phyloP scores from a whole-genome alignment of 148 eudicot species.

The Arctostaphylos glauca region DNA sequence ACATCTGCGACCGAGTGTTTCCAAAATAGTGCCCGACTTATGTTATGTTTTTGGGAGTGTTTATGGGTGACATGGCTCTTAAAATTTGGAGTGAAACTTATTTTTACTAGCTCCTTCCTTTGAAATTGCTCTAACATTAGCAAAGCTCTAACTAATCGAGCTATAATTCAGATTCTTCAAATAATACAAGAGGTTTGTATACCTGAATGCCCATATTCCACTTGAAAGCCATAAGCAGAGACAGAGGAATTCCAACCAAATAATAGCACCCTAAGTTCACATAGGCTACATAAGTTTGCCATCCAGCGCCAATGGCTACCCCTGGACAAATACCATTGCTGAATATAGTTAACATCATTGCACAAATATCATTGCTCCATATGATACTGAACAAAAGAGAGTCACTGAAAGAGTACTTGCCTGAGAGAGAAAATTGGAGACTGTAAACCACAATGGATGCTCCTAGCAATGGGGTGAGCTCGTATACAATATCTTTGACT shows the following conservation, averaged over 20 bases:
- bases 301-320: slow-evolving; percentile 65
- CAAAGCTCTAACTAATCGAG: background rate
- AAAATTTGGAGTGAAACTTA: too few species aligned
- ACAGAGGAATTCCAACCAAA: slow-evolving; percentile 48
- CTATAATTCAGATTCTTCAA: background rate
- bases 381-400: background rate
- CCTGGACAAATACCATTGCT: slow-evolving; percentile 25
- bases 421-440: slow-evolving; percentile 51
- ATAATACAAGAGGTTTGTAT: background rate
- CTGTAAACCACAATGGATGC: slow-evolving; percentile 31
- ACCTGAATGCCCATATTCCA: slow-evolving; percentile 40
- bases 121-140: background rate
- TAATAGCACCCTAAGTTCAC: slow-evolving; percentile 58
- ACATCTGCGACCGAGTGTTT: too few species aligned
- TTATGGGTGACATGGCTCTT: too few species aligned
- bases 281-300: slow-evolving; percentile 56
- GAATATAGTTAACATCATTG: background rate
- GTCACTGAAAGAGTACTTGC: slow-evolving; percentile 14
- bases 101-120: too few species aligned
- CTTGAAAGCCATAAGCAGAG: slow-evolving; percentile 31
- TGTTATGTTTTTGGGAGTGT: too few species aligned
- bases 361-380: too few species aligned
- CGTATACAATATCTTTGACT: slow-evolving; percentile 33
- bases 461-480: slow-evolving; percentile 49
- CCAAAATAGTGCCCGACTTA: too few species aligned